A percentile compares a stretch with the other conserved stretches of the same genome.
Conservation (phyloP, 192 early-diverging fungal genomes). For the Podila epigama region DNA sequence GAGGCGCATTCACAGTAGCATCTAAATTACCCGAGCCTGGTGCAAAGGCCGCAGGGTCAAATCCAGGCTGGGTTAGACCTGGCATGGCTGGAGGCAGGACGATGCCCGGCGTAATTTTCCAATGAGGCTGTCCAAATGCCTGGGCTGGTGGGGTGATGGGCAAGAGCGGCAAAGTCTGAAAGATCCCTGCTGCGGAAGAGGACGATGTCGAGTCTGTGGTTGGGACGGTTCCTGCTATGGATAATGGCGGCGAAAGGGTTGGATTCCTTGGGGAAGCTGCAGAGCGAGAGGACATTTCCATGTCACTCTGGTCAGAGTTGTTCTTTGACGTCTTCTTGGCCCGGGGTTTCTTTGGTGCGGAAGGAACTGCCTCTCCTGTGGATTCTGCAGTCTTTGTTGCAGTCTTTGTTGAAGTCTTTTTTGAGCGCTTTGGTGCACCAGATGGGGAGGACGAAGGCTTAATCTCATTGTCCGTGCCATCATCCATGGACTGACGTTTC, state of each 20-base stretch:
- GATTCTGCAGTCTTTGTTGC: conserved; percentile 8
- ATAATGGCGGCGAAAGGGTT: conserved; percentile 20
- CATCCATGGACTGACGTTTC: conserved; percentile 46
- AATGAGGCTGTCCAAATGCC: conserved; percentile 29
- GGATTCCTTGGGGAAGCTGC: conserved; percentile 27
- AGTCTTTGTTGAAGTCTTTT: conserved; percentile 17
- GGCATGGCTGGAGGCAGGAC: conserved; percentile 30
- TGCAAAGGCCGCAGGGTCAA: conserved; percentile 31
- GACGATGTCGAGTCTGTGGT: not conserved
- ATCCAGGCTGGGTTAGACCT: conserved; percentile 22
- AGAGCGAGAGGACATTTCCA: conserved; percentile 38
- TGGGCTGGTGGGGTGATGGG: conserved; percentile 19
- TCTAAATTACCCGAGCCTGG: conserved; percentile 23
- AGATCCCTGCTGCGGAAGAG: conserved; percentile 34
- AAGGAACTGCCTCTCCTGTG: conserved; percentile 1
- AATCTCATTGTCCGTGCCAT: conserved; percentile 15
- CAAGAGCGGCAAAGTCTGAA: conserved; percentile 28
- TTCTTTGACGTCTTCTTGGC: conserved; percentile 36
- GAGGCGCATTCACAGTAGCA: not conserved
- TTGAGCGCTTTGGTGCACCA: conserved; percentile 30
- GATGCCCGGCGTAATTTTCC: conserved; percentile 45
- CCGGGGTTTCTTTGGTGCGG: conserved; percentile 30
- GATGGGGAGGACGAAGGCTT: conserved; percentile 13
- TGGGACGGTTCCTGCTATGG: too few species aligned
- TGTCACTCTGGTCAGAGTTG: conserved; percentile 44